Percentiles rank a stretch among this genome's conserved stretches.
Evolutionary conservation across 495 filamentous ascomycete species (phyloP).

Genomic region (Pseudotulostoma volvatum): DNA sequence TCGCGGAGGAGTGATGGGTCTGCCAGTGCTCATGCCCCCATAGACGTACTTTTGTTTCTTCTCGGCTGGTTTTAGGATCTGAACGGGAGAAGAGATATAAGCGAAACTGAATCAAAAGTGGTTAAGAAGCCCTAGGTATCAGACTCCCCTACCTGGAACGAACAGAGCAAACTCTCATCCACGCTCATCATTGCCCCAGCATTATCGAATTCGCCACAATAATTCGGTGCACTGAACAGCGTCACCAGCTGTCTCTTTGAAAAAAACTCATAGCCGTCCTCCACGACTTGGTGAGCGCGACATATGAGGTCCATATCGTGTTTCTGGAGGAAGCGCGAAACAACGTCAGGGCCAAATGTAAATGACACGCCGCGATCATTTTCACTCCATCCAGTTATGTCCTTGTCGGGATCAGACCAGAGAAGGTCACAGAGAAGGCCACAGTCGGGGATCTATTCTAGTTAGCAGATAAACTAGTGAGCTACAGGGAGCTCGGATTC

Average conservation of each 20-base stretch:
- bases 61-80: conserved; percentile 99
- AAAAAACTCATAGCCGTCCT: conserved; percentile 99
- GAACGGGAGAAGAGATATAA: conserved; percentile 2
- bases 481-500: conserved; percentile 19
- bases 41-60: conserved; percentile 99
- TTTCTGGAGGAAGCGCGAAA: conserved; percentile 96
- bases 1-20: conserved; percentile 78
- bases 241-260: conserved; percentile 96
- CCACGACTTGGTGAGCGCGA: conserved; percentile 95
- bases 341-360: conserved; percentile 97
- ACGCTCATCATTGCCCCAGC: conserved; percentile 99
- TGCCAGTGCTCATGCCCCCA: conserved; percentile 72
- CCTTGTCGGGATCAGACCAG: conserved; percentile 98
- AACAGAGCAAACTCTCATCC: conserved; percentile 96
- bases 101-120: no score
- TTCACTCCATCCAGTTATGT: conserved; percentile 99
- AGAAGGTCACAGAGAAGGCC: conserved; percentile 92
- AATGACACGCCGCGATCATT: conserved; percentile 98
- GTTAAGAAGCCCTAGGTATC: no score
- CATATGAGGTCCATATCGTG: conserved; percentile 99
- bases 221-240: conserved; percentile 95
- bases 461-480: conserved; percentile 35
- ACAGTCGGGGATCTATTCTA: conserved; percentile 82
- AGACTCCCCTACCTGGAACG: conserved; percentile 91
- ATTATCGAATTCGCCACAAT: conserved; percentile 99